Evolutionary conservation across 192 early-diverging fungal species (phyloP).

Genomic region (Coemansia sp.): DNA sequence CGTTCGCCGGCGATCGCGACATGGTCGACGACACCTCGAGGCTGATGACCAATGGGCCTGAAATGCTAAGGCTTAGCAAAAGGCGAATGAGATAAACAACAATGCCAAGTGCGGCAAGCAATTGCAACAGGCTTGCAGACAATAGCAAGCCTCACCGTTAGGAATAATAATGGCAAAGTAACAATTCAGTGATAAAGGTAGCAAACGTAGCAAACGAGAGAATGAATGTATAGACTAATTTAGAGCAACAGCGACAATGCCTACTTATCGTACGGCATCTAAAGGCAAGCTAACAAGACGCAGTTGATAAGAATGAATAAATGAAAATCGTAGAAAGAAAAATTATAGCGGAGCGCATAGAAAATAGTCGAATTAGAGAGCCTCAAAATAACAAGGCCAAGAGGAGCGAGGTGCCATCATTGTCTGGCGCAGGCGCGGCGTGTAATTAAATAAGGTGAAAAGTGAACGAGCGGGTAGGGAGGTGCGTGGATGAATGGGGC

Average conservation of each 20-base stretch:
- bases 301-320: not conserved
- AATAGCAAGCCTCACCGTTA: not conserved
- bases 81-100: not conserved
- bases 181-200: not conserved
- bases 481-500: not conserved
- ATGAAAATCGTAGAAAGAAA: not conserved
- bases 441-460: not conserved
- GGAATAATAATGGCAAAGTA: not conserved
- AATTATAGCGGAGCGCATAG: not conserved
- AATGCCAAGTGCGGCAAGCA: not conserved
- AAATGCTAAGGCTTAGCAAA: conserved; percentile 6
- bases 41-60: not conserved
- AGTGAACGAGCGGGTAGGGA: not conserved
- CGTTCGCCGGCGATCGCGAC: conserved; percentile 2
- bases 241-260: not conserved
- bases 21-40: not conserved
- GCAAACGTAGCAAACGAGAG: not conserved
- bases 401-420: not conserved
- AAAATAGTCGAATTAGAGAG: not conserved
- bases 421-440: not conserved
- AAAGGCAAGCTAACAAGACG: not conserved
- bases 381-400: not conserved
- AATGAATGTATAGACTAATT: not conserved
- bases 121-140: not conserved
- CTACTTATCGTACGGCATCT: not conserved